Evolutionary conservation across 139 green algal species (phyloP).

Genomic region (Coccomyxa sp.): DNA sequence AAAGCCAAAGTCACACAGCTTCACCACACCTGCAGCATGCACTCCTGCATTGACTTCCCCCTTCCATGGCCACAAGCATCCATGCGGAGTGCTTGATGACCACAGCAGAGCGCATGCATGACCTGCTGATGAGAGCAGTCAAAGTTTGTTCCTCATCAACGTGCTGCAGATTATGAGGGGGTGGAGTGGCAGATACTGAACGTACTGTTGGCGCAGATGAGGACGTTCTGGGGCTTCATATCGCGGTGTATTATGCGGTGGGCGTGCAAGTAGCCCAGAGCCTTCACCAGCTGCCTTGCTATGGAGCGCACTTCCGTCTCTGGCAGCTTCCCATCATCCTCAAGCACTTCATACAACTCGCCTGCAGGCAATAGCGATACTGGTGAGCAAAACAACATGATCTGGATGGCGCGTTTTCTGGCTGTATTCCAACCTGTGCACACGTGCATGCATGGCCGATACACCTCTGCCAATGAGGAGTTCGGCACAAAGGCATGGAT

Average conservation of each 20-base stretch:
- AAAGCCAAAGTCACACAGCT: slow-evolving; percentile 94
- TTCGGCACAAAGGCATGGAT: too few species aligned
- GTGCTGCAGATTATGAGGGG: too few species aligned
- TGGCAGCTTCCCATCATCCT: slow-evolving; percentile 86
- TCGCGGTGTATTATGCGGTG: slow-evolving; percentile 93
- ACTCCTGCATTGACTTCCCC: too few species aligned
- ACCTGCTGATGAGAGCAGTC: too few species aligned
- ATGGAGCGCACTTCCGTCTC: slow-evolving; percentile 81
- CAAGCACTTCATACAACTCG: slow-evolving; percentile 97
- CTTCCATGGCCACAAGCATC: too few species aligned
- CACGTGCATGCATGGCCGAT: neutral
- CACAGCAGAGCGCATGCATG: too few species aligned
- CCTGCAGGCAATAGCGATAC: slow-evolving; percentile 30
- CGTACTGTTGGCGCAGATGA: slow-evolving; percentile 63
- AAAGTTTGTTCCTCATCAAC: too few species aligned
- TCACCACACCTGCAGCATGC: too few species aligned
- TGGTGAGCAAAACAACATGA: neutral
- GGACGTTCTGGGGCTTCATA: slow-evolving; percentile 94
- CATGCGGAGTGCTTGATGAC: too few species aligned
- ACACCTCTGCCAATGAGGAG: too few species aligned
- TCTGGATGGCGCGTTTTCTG: neutral
- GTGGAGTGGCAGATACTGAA: too few species aligned
- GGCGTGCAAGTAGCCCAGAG: slow-evolving; percentile 91
- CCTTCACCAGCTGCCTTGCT: slow-evolving; percentile 86
- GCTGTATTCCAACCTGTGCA: neutral